Evolutionary conservation across 2,329 filamentous ascomycete species (phyloP).

Genomic region (Claviceps citrina): DNA sequence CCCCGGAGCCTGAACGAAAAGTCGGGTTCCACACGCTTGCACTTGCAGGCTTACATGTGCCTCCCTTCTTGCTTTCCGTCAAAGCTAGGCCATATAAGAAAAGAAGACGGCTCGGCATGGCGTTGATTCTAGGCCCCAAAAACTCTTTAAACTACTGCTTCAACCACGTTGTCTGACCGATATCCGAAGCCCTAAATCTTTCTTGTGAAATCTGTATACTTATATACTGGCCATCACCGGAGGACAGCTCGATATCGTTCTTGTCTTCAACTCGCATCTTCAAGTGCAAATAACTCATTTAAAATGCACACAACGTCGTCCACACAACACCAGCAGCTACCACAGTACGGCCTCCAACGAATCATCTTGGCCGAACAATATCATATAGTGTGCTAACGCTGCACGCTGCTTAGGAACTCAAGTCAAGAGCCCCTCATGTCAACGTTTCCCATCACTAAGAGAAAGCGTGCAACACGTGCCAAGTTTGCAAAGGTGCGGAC

Average conservation of each 20-base stretch:
- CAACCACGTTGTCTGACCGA: background rate
- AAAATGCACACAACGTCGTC: constrained; percentile 2
- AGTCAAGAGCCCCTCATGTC: constrained; percentile 7
- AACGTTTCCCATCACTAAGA: constrained; percentile 7
- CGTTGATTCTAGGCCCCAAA: background rate
- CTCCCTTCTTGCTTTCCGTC: background rate
- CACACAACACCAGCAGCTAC: background rate
- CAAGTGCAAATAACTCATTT: background rate
- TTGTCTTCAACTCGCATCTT: background rate
- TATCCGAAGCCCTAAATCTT: background rate
- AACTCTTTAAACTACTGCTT: background rate
- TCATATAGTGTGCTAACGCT: background rate
- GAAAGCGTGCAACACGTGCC: constrained; percentile 11
- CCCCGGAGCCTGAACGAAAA: background rate
- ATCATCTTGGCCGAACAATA: background rate
- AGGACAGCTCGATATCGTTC: background rate
- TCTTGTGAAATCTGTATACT: background rate
- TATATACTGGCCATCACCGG: background rate
- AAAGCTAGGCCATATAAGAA: background rate
- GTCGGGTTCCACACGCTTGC: constrained; percentile 2
- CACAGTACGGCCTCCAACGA: background rate
- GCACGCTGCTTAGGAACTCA: background rate
- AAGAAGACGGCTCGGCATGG: background rate
- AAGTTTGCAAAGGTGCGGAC: constrained; percentile 18
- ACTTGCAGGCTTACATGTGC: background rate